Evolutionary conservation across 2,329 filamentous ascomycete species (phyloP).

Genomic region (Aspergillus uvarum): DNA sequence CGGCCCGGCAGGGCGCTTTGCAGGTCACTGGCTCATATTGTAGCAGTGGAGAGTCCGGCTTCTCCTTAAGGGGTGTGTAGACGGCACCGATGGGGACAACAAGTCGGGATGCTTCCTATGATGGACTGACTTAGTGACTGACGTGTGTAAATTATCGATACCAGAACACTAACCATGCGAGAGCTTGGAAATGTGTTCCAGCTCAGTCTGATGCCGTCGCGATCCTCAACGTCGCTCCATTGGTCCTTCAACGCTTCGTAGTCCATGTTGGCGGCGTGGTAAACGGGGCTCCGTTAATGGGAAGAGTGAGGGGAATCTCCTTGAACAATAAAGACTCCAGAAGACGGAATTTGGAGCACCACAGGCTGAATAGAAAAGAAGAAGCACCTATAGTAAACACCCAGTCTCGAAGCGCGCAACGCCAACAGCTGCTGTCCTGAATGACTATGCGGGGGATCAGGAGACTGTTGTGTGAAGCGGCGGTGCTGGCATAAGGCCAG

Average conservation of each 20-base stretch:
- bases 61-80: conserved; percentile 95
- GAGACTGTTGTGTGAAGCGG: conserved; percentile 39
- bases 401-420: conserved; percentile 30
- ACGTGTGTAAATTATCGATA: background rate
- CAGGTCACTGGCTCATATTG: conserved; percentile 97
- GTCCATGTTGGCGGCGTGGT: conserved; percentile 63
- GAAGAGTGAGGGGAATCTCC: conserved; percentile 25
- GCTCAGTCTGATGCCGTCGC: conserved; percentile 91
- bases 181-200: conserved; percentile 99
- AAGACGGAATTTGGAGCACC: conserved; percentile 21
- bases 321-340: conserved; percentile 18
- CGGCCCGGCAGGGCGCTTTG: conserved; percentile 92
- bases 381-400: conserved; percentile 31
- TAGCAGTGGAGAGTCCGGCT: conserved; percentile 78
- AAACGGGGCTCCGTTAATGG: conserved; percentile 25
- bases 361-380: conserved; percentile 19
- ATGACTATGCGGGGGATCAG: conserved; percentile 29
- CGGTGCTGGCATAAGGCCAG: conserved; percentile 44
- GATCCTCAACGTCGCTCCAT: conserved; percentile 95
- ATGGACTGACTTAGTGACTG: conserved; percentile 30
- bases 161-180: conserved; percentile 71
- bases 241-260: conserved; percentile 92
- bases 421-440: conserved; percentile 31
- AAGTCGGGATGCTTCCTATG: conserved; percentile 84
- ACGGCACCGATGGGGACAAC: conserved; percentile 95